phyloP scores from a whole-genome alignment of 768 basidiomycete species.

The Lactifluus hygrophoroides region DNA sequence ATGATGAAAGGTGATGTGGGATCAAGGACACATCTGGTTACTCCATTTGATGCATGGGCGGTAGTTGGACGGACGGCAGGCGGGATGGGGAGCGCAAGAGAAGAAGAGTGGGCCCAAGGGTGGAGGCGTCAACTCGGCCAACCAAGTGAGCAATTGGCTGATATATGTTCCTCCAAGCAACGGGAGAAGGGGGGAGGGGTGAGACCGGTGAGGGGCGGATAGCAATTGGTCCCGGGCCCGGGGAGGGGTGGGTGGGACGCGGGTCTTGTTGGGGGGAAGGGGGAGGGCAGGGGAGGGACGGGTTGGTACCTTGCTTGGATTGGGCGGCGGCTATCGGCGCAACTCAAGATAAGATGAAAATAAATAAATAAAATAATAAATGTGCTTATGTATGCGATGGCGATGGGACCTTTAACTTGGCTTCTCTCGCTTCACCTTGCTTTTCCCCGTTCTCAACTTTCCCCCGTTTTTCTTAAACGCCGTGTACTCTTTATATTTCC shows the following conservation, averaged over 20 bases:
- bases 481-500: conserved; percentile 12
- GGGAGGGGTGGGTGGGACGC: not conserved
- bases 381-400: not conserved
- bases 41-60: conserved; percentile 4
- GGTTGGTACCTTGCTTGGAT: too few species aligned
- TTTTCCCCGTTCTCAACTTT: not conserved
- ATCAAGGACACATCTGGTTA: conserved; percentile 11
- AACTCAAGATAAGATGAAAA: too few species aligned
- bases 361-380: conserved; percentile 4
- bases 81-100: not conserved
- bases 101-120: not conserved
- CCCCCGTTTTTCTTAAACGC: conserved; percentile 9
- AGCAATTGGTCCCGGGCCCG: not conserved
- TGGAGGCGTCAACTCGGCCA: not conserved
- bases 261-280: not conserved
- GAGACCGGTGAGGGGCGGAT: not conserved
- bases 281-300: not conserved
- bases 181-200: not conserved
- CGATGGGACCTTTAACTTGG: not conserved
- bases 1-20: conserved; percentile 2
- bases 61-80: not conserved
- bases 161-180: not conserved
- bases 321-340: conserved; percentile 12
- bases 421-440: not conserved
- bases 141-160: not conserved